Base-by-base conservation (phyloP, 805 yeast genomes). In the Cyberlindnera samutprakarnensis region DNA sequence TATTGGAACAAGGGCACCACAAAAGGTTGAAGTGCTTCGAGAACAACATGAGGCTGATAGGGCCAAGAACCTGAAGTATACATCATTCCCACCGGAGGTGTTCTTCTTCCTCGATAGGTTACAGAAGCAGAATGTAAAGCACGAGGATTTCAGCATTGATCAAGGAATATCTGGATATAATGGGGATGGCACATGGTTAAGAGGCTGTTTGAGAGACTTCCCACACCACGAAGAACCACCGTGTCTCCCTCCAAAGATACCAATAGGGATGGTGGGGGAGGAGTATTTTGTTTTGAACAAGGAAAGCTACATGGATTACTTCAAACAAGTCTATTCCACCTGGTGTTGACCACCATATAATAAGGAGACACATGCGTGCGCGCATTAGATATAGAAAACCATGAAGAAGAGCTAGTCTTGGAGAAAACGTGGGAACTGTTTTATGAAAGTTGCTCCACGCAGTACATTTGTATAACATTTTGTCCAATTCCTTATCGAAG, bases 161-260 rank as follows among this genome's bases (percentile, higher is more conserved):
- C 30, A 20, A 17, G 55, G 55, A 18, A 42, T 37, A 1, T 47
- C 55, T 2, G 33, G 29, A n/a, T 50, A 50, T 23, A 40, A 36
- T 18, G 53, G 55, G 5, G 47, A 48, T 31, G 53, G 53, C 1
- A 40, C 44, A 0, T 50, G 55, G 55, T 27, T 25, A 1, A 33
- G 23, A 17, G 43, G 43, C 4, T 31, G 46, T 12, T 19, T 48
- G 7, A 36, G 49, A 20, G 47, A 43, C 31, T 37, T 46, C 5
- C 24, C 31, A 4, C 35, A 29, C 3, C 29, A 40, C 2, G 36
- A 28, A 5, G 38, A 20, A 5, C 28, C 26, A 3, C 55, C 55
- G 5, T 30, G 25, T 7, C 28, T 42, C 2, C 54, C 54, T 7
- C 51, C 51, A 14, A 45, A 44, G 39, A 41, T 50, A 11, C 54